Evolutionary conservation across 2,329 filamentous ascomycete species (phyloP), one percentile per base, ranked within the genome.

Genomic region (Penicillium brevicompactum): DNA sequence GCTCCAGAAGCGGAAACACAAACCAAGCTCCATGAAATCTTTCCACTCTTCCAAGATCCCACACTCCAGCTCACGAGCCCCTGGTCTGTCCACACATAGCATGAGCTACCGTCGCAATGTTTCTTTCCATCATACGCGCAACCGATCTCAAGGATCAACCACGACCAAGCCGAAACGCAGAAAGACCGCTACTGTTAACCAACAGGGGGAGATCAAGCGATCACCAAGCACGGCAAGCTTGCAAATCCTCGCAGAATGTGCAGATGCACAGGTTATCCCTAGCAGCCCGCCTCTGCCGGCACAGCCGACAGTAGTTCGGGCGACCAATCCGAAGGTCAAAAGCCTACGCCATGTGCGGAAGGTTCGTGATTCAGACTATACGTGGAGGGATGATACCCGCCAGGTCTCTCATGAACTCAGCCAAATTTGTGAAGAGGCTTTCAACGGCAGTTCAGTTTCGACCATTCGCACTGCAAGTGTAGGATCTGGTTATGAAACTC

Each of bases 381-480:
- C 79, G 46, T 87, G 86, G 74, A 87, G 85, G 63, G 91, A 92
- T 55, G 92, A 96, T 69, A 84, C 94, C 51, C 83, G 91, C 6
- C 88, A 93, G 64, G 88, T 95, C 54, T 96, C 91, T 64, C 85
- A 84, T 65, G 91, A 91, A 65, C 87, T 97, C 58, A 91, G 91
- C 47, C 91, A 91, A 72, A 90, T 94, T 55, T 95, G 92, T 67
- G 92, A 97, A 67, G 90, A 94, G 67, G 92, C 92, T 1, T 97
- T 97, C 77, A 92, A 91, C 68, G 86, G 88, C 63, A 82, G 77
- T 51, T 87, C 81, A 0, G 73, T 82, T 21, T 79, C 83, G 2
- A 84, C 79, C 48, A 72, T 68, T 24, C 75, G 75, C 3, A 81
- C 79, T 1, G 75, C 76, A 8, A 76, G 70, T 53, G 70, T 70